Percentiles rank a stretch among this genome's conserved stretches.
These are phyloP conservation scores for Lachnellula arida DNA, from an alignment of 2,329 filamentous ascomycete genomes.

Conservation along the genomic window DNA sequence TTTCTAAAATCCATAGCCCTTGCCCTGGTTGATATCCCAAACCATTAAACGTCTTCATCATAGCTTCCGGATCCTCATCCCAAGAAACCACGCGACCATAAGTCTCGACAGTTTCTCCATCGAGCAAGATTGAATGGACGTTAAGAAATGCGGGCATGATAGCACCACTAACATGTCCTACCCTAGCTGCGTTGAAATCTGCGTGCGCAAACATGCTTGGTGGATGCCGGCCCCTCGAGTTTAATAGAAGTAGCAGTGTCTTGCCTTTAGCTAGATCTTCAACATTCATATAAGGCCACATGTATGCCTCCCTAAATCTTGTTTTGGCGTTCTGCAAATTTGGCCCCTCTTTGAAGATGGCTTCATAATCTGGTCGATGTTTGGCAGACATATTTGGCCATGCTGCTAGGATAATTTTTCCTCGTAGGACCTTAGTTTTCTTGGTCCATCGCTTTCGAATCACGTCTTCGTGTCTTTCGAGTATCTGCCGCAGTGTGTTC, in stretches of 20 bases:
- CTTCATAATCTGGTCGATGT: constrained; percentile 47
- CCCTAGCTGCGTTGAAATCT: constrained; percentile 36
- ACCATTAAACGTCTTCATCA: constrained; percentile 33
- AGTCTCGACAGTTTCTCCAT: constrained; percentile 28
- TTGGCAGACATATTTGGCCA: constrained; percentile 46
- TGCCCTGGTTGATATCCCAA: constrained; percentile 40
- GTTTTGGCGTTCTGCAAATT: constrained; percentile 16
- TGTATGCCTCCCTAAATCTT: constrained; percentile 34
- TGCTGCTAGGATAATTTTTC: constrained; percentile 38
- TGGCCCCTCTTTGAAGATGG: constrained; percentile 26
- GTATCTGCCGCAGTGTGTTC: constrained; percentile 30
- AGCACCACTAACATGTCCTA: constrained; percentile 28
- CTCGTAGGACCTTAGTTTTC: constrained; percentile 43
- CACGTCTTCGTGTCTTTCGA: constrained; percentile 46
- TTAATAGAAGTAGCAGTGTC: constrained; percentile 46
- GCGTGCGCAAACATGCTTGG: constrained; percentile 44
- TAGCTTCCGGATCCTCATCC: constrained; percentile 36
- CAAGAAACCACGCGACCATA: constrained; percentile 37
- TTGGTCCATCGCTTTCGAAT: constrained; percentile 52
- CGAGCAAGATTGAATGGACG: constrained; percentile 34
- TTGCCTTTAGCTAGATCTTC: constrained; percentile 47
- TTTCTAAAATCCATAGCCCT: constrained; percentile 47
- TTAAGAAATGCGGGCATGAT: constrained; percentile 28
- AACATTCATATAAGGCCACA: constrained; percentile 54
- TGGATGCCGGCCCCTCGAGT: constrained; percentile 43